These are phyloP conservation scores for Picochlorum sp. DNA, from an alignment of 139 green algal genomes.

Conservation along the genomic window DNA sequence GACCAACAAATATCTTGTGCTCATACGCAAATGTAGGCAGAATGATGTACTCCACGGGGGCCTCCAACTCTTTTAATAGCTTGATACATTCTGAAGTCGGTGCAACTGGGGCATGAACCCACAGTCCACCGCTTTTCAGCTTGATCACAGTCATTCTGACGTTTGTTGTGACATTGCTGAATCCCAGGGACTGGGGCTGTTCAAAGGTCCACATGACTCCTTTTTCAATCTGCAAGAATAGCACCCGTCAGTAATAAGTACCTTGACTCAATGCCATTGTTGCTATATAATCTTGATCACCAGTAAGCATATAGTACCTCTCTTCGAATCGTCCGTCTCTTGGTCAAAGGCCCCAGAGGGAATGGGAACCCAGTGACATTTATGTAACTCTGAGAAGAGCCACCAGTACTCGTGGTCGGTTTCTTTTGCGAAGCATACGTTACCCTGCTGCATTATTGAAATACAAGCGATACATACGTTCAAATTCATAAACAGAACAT, in stretches of 20 bases:
- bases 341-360: conserved; percentile 60
- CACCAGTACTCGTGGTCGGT: conserved; percentile 2
- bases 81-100: conserved; percentile 49
- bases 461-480: too few relatives aligned
- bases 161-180: conserved; percentile 65
- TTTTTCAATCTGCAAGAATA: conserved; percentile 38
- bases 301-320: too few relatives aligned
- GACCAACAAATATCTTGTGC: conserved; percentile 86
- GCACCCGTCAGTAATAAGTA: neutral
- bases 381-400: conserved; percentile 22
- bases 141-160: conserved; percentile 79
- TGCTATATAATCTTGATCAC: neutral
- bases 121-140: conserved; percentile 62
- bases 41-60: conserved; percentile 73
- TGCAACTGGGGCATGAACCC: conserved; percentile 78
- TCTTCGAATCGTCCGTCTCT: conserved; percentile 22
- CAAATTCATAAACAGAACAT: too few relatives aligned
- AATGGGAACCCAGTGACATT: conserved; percentile 83
- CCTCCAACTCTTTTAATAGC: conserved; percentile 50
- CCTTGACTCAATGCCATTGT: neutral
- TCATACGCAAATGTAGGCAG: conserved; percentile 84
- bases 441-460: too few relatives aligned
- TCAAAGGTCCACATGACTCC: conserved; percentile 80
- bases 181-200: conserved; percentile 61
- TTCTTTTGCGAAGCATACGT: too few relatives aligned